A percentile compares a stretch with the other conserved stretches of the same genome.
Evolutionary conservation across 106 monocot species (phyloP).

Genomic region (Alisma plantagoaquatica): DNA sequence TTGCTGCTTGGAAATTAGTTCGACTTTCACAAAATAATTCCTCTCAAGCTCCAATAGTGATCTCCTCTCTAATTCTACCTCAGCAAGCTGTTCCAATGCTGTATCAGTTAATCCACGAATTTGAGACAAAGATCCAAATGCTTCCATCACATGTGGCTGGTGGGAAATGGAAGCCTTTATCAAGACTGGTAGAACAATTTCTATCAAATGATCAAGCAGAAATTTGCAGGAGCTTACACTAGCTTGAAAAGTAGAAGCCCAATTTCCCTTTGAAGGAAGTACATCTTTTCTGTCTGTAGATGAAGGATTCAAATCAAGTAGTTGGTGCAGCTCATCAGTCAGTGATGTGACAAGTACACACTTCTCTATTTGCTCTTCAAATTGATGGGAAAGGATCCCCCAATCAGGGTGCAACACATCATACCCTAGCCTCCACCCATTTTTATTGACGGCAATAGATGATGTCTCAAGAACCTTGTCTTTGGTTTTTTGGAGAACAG

Average conservation of each 20-base stretch:
- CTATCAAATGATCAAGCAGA: constrained; percentile 56
- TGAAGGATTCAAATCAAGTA: constrained; percentile 13
- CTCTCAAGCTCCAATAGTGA: constrained; percentile 73
- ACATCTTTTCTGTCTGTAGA: no score
- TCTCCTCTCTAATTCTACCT: constrained; percentile 71
- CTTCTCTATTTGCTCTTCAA: constrained; percentile 89
- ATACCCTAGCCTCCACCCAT: constrained; percentile 25
- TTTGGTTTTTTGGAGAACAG: constrained; percentile 46
- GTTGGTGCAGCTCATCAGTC: not conserved
- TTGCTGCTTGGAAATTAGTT: constrained; percentile 66
- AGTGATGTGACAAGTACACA: constrained; percentile 45
- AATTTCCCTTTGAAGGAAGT: constrained; percentile 32
- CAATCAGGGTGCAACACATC: constrained; percentile 22
- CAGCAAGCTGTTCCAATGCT: constrained; percentile 65
- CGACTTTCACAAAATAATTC: constrained; percentile 77
- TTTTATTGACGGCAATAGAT: constrained; percentile 15
- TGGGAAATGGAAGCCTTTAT: constrained; percentile 48
- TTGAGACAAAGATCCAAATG: constrained; percentile 81
- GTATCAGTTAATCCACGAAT: constrained; percentile 77
- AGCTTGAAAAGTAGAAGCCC: constrained; percentile 60
- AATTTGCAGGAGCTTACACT: constrained; percentile 31
- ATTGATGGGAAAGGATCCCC: constrained; percentile 18
- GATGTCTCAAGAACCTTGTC: constrained; percentile 34
- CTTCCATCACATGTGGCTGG: constrained; percentile 85
- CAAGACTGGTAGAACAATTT: constrained; percentile 64